Evolutionary conservation across 805 yeast species (phyloP).

Genomic region (Candida dajiaensis): DNA sequence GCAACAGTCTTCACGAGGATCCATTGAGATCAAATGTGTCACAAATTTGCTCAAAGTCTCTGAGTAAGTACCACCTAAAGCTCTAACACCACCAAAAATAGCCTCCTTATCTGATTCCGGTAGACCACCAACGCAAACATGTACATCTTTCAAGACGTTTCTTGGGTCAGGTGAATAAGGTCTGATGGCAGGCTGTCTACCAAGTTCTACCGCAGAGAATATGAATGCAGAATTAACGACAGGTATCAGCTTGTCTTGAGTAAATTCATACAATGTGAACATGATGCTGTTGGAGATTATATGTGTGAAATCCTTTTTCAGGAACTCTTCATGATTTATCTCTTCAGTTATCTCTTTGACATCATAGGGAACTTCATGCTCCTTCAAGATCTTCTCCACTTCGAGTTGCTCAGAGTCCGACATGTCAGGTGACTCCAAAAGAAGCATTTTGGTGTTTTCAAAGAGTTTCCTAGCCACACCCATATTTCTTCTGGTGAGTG

Average conservation of each 20-base stretch:
- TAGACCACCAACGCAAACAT: constrained; percentile 54
- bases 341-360: constrained; percentile 15
- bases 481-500: neutral
- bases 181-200: constrained; percentile 43
- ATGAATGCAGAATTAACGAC: constrained; percentile 63
- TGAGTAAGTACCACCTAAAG: constrained; percentile 72
- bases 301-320: constrained; percentile 30
- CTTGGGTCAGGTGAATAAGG: constrained; percentile 69
- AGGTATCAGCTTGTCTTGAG: constrained; percentile 54
- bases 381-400: constrained; percentile 17
- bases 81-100: constrained; percentile 57
- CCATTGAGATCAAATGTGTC: constrained; percentile 68
- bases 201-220: constrained; percentile 35
- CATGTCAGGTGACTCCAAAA: constrained; percentile 16
- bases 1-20: constrained; percentile 52
- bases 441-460: constrained; percentile 18
- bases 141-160: constrained; percentile 55
- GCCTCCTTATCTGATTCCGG: constrained; percentile 57
- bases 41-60: constrained; percentile 60
- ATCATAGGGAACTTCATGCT: constrained; percentile 22
- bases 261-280: constrained; percentile 35
- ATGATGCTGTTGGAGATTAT: constrained; percentile 46
- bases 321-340: constrained; percentile 19
- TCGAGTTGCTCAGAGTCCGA: constrained; percentile 10
- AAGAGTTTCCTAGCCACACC: constrained; percentile 12